phyloP scores from a whole-genome alignment of 495 filamentous ascomycete genomes.

The Aspergillus sparsus region DNA sequence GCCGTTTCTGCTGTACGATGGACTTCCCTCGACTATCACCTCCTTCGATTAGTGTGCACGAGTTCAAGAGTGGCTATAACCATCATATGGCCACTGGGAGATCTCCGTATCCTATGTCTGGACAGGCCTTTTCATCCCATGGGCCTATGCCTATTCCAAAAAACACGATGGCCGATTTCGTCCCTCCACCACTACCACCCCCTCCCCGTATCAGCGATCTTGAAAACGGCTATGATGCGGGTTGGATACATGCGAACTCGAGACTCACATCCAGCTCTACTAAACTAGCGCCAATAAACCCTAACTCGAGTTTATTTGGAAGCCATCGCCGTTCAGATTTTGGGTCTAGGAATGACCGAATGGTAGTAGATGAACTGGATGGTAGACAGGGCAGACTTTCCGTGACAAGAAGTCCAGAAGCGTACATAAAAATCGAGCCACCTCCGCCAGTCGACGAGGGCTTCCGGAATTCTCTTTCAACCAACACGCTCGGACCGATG shows the following conservation, averaged over 20 bases:
- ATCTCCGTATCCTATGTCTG: conserved; percentile 33
- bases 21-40: conserved; percentile 56
- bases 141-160: conserved; percentile 60
- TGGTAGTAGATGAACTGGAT: conserved; percentile 45
- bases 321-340: conserved; percentile 39
- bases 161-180: conserved; percentile 44
- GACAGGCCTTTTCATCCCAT: conserved; percentile 39
- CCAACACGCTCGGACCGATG: conserved; percentile 49
- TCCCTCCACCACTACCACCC: conserved; percentile 65
- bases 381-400: conserved; percentile 35
- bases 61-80: conserved; percentile 44
- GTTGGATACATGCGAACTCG: conserved; percentile 60
- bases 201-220: conserved; percentile 57
- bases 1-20: conserved; percentile 46
- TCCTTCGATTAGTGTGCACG: conserved; percentile 56
- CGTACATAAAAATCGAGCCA: conserved; percentile 50
- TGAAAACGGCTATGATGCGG: conserved; percentile 58
- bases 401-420: conserved; percentile 37
- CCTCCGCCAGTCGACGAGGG: conserved; percentile 48
- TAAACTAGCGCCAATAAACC: conserved; percentile 49
- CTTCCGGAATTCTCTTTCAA: conserved; percentile 45
- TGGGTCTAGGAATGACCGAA: conserved; percentile 36
- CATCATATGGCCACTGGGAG: conserved; percentile 23
- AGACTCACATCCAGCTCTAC: conserved; percentile 30
- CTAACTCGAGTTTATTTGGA: conserved; percentile 58